Conservation (phyloP, 768 basidiomycete genomes). For the Rhodocollybia butyracea region DNA sequence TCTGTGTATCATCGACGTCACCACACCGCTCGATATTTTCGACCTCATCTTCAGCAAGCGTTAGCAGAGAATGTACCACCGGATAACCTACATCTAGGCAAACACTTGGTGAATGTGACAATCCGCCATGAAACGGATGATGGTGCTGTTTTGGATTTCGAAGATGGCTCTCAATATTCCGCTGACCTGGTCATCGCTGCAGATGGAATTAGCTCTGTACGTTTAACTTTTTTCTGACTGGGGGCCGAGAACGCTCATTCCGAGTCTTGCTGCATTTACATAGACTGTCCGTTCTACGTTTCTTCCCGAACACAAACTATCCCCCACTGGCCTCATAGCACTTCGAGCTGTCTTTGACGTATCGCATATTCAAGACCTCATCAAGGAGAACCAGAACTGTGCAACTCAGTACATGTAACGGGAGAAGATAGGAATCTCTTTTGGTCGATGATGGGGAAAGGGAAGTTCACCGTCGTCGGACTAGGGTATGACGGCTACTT, state of each 20-base stretch:
- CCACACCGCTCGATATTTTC: conserved; percentile 2
- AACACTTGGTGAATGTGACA: background rate
- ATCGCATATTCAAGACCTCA: background rate
- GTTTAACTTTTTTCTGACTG: background rate
- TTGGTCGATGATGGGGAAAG: conserved; percentile 3
- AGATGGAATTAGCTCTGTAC: conserved; percentile 18
- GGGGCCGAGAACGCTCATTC: background rate
- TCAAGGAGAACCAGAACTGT: background rate
- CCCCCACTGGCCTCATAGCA: background rate
- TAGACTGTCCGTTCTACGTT: background rate
- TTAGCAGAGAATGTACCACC: background rate
- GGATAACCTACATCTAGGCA: background rate
- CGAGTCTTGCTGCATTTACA: background rate
- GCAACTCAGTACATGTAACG: conserved; percentile 1
- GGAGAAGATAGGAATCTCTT: conserved; percentile 4
- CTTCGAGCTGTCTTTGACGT: conserved; percentile 2
- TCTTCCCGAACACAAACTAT: background rate
- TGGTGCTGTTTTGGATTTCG: conserved; percentile 27
- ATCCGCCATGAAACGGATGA: background rate
- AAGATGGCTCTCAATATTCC: conserved; percentile 43
- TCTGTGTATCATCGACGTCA: background rate
- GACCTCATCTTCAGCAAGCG: conserved; percentile 3
- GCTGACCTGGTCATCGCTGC: conserved; percentile 49
- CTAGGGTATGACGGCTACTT: background rate
- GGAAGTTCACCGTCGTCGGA: background rate